A percentile compares a stretch with the other conserved stretches of the same genome.
Conservation (phyloP, 805 yeast species). For the Suhomyces prunicola region DNA sequence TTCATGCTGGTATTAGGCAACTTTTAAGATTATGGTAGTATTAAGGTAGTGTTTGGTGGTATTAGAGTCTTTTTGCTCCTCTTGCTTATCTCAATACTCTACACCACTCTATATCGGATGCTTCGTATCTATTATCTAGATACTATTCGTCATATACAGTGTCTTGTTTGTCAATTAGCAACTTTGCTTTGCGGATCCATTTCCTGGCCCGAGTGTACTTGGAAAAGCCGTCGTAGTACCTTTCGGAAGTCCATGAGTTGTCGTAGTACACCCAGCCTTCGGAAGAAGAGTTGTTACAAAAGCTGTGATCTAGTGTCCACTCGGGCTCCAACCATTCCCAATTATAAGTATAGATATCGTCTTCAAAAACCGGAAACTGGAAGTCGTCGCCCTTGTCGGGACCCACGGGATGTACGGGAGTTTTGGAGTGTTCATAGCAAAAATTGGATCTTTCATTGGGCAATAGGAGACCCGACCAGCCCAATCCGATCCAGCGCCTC, state of each 20-base stretch:
- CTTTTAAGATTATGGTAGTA: too few species aligned
- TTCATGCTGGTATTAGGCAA: too few species aligned
- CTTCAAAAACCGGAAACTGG: conserved; percentile 43
- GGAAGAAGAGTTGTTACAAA: conserved; percentile 31
- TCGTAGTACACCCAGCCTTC: conserved; percentile 58
- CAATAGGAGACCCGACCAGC: conserved; percentile 50
- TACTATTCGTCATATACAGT: conserved; percentile 8
- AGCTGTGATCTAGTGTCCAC: conserved; percentile 48
- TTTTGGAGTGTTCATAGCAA: conserved; percentile 40
- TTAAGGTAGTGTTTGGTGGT: too few species aligned
- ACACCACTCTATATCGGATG: background rate
- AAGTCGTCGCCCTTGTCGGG: conserved; percentile 26
- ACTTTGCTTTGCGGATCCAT: conserved; percentile 48
- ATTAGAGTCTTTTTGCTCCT: background rate
- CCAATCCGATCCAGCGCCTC: conserved; percentile 60
- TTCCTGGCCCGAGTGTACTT: conserved; percentile 51
- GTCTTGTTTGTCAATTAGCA: conserved; percentile 20
- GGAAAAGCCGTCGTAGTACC: conserved; percentile 42
- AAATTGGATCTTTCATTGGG: conserved; percentile 53
- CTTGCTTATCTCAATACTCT: background rate
- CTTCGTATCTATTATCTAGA: background rate
- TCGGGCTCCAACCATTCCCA: conserved; percentile 59
- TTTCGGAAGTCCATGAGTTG: conserved; percentile 46
- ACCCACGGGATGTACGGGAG: conserved; percentile 20
- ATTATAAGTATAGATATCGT: conserved; percentile 34